Conservation (phyloP, 164 flowering plant species). For the Taxillus chinensis region DNA sequence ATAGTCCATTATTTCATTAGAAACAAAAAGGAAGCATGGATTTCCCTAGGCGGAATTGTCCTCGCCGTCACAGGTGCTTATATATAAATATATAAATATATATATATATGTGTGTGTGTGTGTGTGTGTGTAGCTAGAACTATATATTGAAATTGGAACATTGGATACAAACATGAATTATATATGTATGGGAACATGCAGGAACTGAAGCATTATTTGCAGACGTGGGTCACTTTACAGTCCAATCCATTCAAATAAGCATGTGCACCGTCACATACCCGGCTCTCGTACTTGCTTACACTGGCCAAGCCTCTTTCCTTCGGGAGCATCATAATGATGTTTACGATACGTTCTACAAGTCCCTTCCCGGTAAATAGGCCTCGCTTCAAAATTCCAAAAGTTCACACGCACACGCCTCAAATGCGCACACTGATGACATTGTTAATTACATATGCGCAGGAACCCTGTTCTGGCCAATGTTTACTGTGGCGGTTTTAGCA, state of each 20-base stretch:
- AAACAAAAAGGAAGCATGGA: slow-evolving; percentile 51
- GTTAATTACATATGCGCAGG: slow-evolving; percentile 17
- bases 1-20: slow-evolving; percentile 49
- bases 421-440: too few species aligned
- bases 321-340: slow-evolving; percentile 28
- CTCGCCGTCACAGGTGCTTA: slow-evolving; percentile 41
- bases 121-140: too few species aligned
- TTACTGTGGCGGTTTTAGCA: slow-evolving; percentile 55
- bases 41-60: slow-evolving; percentile 63
- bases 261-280: slow-evolving; percentile 49
- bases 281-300: slow-evolving; percentile 43
- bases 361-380: slow-evolving; percentile 42
- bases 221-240: slow-evolving; percentile 70
- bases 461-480: slow-evolving; percentile 57
- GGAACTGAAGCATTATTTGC: slow-evolving; percentile 79
- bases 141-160: too few species aligned
- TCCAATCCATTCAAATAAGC: slow-evolving; percentile 55
- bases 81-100: too few species aligned
- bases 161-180: too few species aligned
- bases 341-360: slow-evolving; percentile 35
- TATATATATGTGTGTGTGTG: too few species aligned
- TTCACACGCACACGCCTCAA: too few species aligned
- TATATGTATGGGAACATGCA: slow-evolving; percentile 10
- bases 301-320: slow-evolving; percentile 68
- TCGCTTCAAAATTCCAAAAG: too few species aligned